Conservation (phyloP, 805 yeast genomes). For the Monosporozyma yasuniensis region DNA sequence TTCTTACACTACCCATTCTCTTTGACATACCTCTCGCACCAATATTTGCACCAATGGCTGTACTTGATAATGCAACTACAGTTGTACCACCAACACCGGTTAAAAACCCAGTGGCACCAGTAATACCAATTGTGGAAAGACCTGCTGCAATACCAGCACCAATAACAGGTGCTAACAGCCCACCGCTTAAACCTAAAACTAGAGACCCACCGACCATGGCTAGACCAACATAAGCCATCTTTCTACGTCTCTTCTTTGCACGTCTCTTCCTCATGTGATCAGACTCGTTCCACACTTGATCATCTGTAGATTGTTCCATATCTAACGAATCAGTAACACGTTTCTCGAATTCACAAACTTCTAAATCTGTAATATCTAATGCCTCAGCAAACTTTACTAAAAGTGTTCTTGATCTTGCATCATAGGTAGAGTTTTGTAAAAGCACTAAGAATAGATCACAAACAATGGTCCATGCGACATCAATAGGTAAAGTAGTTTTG, state of each 20-base stretch:
- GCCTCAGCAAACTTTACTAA: slow-evolving; percentile 56
- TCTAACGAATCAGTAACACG: slow-evolving; percentile 86
- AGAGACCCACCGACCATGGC: slow-evolving; percentile 96
- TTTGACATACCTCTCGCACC: slow-evolving; percentile 79
- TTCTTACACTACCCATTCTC: slow-evolving; percentile 84
- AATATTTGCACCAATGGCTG: slow-evolving; percentile 81
- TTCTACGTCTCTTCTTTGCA: slow-evolving; percentile 53
- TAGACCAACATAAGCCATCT: slow-evolving; percentile 79
- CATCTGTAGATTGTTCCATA: slow-evolving; percentile 69
- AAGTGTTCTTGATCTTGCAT: slow-evolving; percentile 79
- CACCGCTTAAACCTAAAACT: slow-evolving; percentile 91
- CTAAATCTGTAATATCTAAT: slow-evolving; percentile 52
- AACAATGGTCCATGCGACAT: slow-evolving; percentile 85
- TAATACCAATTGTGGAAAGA: slow-evolving; percentile 83
- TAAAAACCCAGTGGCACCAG: slow-evolving; percentile 85
- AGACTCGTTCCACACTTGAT: slow-evolving; percentile 62
- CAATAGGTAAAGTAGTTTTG: slow-evolving; percentile 46
- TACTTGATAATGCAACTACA: slow-evolving; percentile 84
- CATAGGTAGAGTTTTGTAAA: slow-evolving; percentile 78
- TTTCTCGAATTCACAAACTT: slow-evolving; percentile 80
- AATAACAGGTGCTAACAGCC: slow-evolving; percentile 91
- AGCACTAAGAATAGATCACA: slow-evolving; percentile 82
- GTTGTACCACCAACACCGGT: slow-evolving; percentile 98
- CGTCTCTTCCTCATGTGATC: slow-evolving; percentile 63
- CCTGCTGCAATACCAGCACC: slow-evolving; percentile 99